These are phyloP conservation scores for Chaetomium olivaceum DNA, from an alignment of 2,329 filamentous ascomycete species.

Conservation along the genomic window DNA sequence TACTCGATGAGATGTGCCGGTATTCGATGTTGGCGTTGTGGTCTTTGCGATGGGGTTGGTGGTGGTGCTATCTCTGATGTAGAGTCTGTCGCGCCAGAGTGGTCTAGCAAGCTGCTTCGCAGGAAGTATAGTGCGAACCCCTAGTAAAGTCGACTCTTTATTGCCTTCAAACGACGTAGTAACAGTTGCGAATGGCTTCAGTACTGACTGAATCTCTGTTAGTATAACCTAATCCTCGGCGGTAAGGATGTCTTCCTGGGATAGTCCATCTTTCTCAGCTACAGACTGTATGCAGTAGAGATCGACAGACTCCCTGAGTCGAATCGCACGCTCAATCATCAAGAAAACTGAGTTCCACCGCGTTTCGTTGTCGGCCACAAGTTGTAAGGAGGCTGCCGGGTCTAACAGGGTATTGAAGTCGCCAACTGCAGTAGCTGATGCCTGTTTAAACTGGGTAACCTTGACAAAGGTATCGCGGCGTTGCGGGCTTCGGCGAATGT, in stretches of 20 bases:
- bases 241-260: not conserved
- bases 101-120: not conserved
- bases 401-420: not conserved
- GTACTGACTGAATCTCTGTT: not conserved
- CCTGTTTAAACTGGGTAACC: not conserved
- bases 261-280: not conserved
- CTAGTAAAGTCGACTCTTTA: not conserved
- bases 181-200: not conserved
- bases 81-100: no score
- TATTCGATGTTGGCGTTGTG: not conserved
- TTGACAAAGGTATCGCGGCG: not conserved
- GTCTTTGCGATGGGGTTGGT: not conserved
- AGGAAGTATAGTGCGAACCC: not conserved
- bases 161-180: not conserved
- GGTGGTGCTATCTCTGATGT: not conserved
- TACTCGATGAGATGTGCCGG: not conserved
- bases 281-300: constrained; percentile 1
- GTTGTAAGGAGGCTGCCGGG: not conserved
- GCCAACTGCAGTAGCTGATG: not conserved
- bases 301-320: not conserved
- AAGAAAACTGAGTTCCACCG: not conserved
- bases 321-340: not conserved
- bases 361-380: not conserved
- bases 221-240: not conserved
- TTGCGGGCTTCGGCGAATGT: constrained; percentile 5